These are phyloP conservation scores for Lactarius akahatsu DNA, from an alignment of 768 basidiomycete species.

Conservation along the genomic window DNA sequence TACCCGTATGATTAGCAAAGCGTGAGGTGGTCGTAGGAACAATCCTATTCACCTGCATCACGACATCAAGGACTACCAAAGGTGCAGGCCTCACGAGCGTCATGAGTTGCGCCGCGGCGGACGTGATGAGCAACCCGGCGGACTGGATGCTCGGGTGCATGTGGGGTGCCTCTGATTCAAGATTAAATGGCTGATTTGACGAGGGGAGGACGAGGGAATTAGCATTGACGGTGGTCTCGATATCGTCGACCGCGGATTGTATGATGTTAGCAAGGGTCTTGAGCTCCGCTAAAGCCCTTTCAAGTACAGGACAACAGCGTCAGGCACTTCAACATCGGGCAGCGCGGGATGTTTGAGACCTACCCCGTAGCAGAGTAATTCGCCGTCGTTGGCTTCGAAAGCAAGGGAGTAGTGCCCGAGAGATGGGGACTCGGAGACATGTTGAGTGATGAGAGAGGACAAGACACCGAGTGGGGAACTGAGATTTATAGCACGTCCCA, in stretches of 20 bases:
- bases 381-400: background rate
- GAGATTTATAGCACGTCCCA: background rate
- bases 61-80: background rate
- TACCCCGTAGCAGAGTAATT: background rate
- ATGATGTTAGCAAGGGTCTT: slow-evolving; percentile 12
- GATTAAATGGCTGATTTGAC: background rate
- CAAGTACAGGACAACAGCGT: background rate
- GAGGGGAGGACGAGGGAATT: background rate
- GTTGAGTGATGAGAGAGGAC: background rate
- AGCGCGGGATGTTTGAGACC: background rate
- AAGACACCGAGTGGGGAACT: background rate
- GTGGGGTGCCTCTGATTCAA: background rate
- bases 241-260: background rate
- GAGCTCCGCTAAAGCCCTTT: slow-evolving; percentile 1
- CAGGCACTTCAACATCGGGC: background rate
- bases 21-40: background rate
- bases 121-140: background rate
- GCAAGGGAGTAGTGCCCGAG: background rate
- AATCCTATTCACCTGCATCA: background rate
- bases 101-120: background rate
- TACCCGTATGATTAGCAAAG: background rate
- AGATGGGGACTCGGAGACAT: background rate
- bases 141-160: background rate
- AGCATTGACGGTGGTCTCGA: background rate
- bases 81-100: background rate